These are phyloP conservation scores for Stachybotrys chartarum DNA, from an alignment of 2,329 filamentous ascomycete genomes.

Conservation along the genomic window DNA sequence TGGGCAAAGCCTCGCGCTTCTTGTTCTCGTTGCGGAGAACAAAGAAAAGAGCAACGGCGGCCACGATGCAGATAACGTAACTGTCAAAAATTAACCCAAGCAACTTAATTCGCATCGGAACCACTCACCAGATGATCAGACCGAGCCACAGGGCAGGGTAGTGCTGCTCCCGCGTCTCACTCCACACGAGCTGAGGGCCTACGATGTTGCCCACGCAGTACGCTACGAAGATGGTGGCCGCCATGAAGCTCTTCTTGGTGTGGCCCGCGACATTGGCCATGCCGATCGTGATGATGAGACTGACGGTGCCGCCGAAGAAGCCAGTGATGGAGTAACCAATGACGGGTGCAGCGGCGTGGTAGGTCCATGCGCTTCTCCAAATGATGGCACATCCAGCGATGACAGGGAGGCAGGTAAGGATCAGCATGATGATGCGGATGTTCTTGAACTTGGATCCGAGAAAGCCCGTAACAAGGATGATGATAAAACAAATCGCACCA, in stretches of 20 bases:
- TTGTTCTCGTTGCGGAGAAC: constrained; percentile 54
- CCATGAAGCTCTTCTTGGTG: constrained; percentile 73
- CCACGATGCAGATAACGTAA: constrained; percentile 60
- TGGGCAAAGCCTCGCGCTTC: constrained; percentile 34
- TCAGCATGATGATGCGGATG: constrained; percentile 57
- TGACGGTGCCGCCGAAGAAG: constrained; percentile 65
- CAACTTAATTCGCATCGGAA: background rate
- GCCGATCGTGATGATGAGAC: constrained; percentile 42
- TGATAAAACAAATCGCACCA: constrained; percentile 59
- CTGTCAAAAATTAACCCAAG: constrained; percentile 22
- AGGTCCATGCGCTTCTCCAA: constrained; percentile 60
- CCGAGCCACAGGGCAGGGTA: constrained; percentile 68
- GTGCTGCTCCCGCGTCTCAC: constrained; percentile 56
- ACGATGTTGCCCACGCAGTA: constrained; percentile 74
- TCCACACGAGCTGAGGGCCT: constrained; percentile 63
- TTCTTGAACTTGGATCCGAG: constrained; percentile 54
- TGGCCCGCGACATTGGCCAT: constrained; percentile 66
- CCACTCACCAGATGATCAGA: constrained; percentile 51
- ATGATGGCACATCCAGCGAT: constrained; percentile 70
- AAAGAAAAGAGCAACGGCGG: constrained; percentile 48
- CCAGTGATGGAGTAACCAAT: constrained; percentile 67
- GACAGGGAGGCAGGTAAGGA: constrained; percentile 63
- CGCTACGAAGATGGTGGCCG: constrained; percentile 65
- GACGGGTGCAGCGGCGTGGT: constrained; percentile 59
- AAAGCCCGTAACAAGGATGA: constrained; percentile 60